These are phyloP conservation scores for Didymella arachidicola DNA, from an alignment of 2,329 filamentous ascomycete species.

Conservation along the genomic window DNA sequence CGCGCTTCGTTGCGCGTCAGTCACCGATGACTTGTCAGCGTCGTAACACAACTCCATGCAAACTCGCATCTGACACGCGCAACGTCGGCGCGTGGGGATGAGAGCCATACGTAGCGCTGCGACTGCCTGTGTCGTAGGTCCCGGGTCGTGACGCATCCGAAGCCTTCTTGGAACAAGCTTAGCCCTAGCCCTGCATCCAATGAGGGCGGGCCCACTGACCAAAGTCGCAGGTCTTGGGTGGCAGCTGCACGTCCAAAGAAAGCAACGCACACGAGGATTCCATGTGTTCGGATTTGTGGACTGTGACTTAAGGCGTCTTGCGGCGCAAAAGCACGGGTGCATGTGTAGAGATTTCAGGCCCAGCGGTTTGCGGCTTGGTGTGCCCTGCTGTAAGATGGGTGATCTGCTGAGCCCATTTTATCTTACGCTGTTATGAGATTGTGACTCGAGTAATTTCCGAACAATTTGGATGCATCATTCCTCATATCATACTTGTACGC, in stretches of 20 bases:
- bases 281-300: slow-evolving; percentile 9
- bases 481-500: neutral
- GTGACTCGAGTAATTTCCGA: slow-evolving; percentile 13
- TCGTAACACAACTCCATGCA: slow-evolving; percentile 5
- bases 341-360: slow-evolving; percentile 17
- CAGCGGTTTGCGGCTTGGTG: slow-evolving; percentile 16
- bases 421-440: slow-evolving; percentile 5
- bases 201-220: slow-evolving; percentile 17
- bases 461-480: neutral
- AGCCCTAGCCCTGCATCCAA: slow-evolving; percentile 35
- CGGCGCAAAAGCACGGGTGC: slow-evolving; percentile 17
- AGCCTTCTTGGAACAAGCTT: slow-evolving; percentile 46
- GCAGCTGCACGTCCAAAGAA: slow-evolving; percentile 11
- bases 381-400: slow-evolving; percentile 9
- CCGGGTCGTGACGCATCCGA: slow-evolving; percentile 47
- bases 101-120: slow-evolving; percentile 18
- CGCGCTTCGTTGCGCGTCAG: slow-evolving; percentile 5
- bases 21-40: slow-evolving; percentile 6
- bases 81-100: slow-evolving; percentile 9
- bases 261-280: slow-evolving; percentile 12
- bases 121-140: slow-evolving; percentile 41
- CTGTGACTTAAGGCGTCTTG: slow-evolving; percentile 10
- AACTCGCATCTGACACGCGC: slow-evolving; percentile 15
- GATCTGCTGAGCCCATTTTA: slow-evolving; percentile 18
- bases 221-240: slow-evolving; percentile 8